These are phyloP conservation scores for Crucihimalaya himalaica DNA, from an alignment of 345 rosid genomes.

Conservation along the genomic window DNA sequence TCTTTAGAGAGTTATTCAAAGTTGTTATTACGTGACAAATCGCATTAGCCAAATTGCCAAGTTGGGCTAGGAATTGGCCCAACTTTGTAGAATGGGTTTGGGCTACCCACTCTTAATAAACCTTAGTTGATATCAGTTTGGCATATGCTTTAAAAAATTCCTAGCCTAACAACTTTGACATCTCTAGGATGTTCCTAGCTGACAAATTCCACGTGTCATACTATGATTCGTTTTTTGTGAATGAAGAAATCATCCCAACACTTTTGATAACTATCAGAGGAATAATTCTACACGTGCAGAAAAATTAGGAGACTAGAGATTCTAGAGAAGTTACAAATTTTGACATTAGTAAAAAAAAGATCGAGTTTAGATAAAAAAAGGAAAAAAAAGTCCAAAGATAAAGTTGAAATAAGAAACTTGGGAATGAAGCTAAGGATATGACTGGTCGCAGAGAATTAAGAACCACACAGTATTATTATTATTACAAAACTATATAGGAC, in stretches of 20 bases:
- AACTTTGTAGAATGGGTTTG: neutral
- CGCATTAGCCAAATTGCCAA: too few species aligned
- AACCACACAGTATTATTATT: constrained; percentile 32
- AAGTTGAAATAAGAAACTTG: constrained; percentile 36
- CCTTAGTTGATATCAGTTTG: neutral
- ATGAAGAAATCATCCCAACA: neutral
- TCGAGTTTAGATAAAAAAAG: neutral
- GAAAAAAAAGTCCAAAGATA: neutral
- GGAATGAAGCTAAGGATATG: constrained; percentile 35
- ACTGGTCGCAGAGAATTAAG: constrained; percentile 43
- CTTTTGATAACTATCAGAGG: neutral
- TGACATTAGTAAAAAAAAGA: neutral
- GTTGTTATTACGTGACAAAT: neutral
- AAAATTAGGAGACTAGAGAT: neutral
- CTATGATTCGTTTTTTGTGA: neutral
- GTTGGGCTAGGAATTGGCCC: too few species aligned
- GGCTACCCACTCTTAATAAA: neutral
- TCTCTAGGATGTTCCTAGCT: neutral
- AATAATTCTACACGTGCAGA: neutral
- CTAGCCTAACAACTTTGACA: neutral
- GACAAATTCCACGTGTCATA: neutral
- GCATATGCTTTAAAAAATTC: neutral
- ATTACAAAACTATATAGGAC: constrained; percentile 23
- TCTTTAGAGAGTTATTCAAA: neutral
- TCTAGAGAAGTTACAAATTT: neutral